Evolutionary conservation across 2,329 filamentous ascomycete species (phyloP).

Genomic region (Graphium sp.): DNA sequence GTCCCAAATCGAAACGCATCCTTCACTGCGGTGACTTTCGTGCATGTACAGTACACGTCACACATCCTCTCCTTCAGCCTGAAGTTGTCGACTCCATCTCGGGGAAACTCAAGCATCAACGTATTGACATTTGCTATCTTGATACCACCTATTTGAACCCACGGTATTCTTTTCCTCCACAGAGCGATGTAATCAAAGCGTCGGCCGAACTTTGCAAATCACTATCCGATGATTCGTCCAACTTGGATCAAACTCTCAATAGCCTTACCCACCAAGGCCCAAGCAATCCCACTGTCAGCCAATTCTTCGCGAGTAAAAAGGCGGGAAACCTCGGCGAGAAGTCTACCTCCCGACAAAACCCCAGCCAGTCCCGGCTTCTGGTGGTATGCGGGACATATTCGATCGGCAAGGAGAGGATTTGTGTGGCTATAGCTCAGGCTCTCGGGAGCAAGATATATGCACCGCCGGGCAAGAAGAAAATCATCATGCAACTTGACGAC

Average conservation of each 20-base stretch:
- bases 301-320: constrained; percentile 29
- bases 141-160: constrained; percentile 96
- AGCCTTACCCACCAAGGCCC: constrained; percentile 2
- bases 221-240: constrained; percentile 46
- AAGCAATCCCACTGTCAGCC: constrained; percentile 27
- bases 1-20: constrained; percentile 55
- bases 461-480: constrained; percentile 62
- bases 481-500: constrained; percentile 75
- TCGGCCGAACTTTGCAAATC: constrained; percentile 79
- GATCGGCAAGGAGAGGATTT: constrained; percentile 95
- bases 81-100: constrained; percentile 53
- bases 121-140: constrained; percentile 88
- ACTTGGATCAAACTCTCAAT: constrained; percentile 19
- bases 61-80: constrained; percentile 67
- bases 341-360: constrained; percentile 9
- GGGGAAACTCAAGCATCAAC: constrained; percentile 62
- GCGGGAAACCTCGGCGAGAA: constrained; percentile 13
- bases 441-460: constrained; percentile 83
- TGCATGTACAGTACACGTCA: constrained; percentile 70
- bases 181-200: constrained; percentile 71
- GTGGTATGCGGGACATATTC: constrained; percentile 94
- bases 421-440: constrained; percentile 76
- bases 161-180: constrained; percentile 83
- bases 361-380: constrained; percentile 48
- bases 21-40: constrained; percentile 94